Percentiles rank a stretch among this genome's conserved stretches.
Conservation (phyloP, 2,329 filamentous ascomycete genomes). For the Ophiostoma himal-ulmi region DNA sequence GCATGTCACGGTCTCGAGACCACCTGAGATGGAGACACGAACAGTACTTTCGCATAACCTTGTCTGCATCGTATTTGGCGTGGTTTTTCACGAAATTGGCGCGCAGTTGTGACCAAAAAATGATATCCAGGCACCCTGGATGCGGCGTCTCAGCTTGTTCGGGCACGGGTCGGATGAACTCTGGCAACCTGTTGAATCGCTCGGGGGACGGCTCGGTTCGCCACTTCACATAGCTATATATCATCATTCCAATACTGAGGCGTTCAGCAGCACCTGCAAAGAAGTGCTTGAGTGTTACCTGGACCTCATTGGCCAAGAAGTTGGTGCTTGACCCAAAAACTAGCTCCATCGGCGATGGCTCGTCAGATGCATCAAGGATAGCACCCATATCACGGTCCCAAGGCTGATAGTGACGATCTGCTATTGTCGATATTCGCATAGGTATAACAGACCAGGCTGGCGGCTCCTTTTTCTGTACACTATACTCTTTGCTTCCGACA, state of each 20-base stretch:
- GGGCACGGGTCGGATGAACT: constrained; percentile 8
- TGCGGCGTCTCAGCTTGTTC: constrained; percentile 15
- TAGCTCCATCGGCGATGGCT: constrained; percentile 16
- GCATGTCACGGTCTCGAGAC: constrained; percentile 7
- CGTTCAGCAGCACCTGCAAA: constrained; percentile 9
- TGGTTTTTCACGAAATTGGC: constrained; percentile 9
- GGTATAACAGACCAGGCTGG: constrained; percentile 17
- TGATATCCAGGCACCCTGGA: constrained; percentile 14
- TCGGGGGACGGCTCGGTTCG: constrained; percentile 15
- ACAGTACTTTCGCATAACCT: constrained; percentile 17
- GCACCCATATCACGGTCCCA: constrained; percentile 19
- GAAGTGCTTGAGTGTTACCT: constrained; percentile 11
- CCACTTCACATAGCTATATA: constrained; percentile 20
- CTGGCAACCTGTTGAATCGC: constrained; percentile 10
- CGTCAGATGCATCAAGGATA: constrained; percentile 15
- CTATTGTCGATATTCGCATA: neutral
- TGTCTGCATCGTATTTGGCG: constrained; percentile 13
- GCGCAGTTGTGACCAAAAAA: constrained; percentile 15
- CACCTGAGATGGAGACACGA: constrained; percentile 14
- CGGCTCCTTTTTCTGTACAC: neutral
- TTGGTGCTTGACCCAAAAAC: constrained; percentile 13
- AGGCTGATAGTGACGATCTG: constrained; percentile 3
- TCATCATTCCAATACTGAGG: constrained; percentile 9
- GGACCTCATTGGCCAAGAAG: constrained; percentile 16
- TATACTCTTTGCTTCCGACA: neutral